These are phyloP conservation scores for Stagonosporopsis chrysanthemi DNA, from an alignment of 2,329 filamentous ascomycete species.

Conservation along the genomic window DNA sequence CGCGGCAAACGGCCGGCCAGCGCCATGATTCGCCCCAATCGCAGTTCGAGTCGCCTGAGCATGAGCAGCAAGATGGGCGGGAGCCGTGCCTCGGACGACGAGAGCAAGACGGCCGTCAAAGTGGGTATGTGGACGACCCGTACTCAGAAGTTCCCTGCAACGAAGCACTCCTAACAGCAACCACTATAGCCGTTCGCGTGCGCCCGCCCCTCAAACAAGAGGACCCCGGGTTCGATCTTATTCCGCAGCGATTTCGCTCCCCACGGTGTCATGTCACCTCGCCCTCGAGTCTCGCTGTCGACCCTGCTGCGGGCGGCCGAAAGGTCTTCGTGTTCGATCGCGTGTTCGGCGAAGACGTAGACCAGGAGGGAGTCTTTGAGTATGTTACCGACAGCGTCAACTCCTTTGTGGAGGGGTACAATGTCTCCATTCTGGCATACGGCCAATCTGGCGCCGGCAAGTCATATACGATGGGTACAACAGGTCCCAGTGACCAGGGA, in stretches of 20 bases:
- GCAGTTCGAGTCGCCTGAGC: slow-evolving; percentile 87
- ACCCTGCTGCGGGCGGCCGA: slow-evolving; percentile 81
- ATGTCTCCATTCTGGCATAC: slow-evolving; percentile 96
- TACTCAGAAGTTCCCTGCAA: slow-evolving; percentile 14
- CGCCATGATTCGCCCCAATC: slow-evolving; percentile 76
- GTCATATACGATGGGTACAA: slow-evolving; percentile 98
- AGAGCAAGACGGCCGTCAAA: slow-evolving; percentile 90
- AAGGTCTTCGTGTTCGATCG: slow-evolving; percentile 98
- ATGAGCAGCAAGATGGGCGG: slow-evolving; percentile 78
- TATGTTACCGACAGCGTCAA: slow-evolving; percentile 89
- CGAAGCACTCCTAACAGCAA: slow-evolving; percentile 30
- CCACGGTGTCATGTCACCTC: slow-evolving; percentile 91
- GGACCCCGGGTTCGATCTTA: slow-evolving; percentile 93
- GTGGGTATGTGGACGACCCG: slow-evolving; percentile 73
- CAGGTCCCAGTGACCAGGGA: slow-evolving; percentile 79
- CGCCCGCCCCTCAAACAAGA: slow-evolving; percentile 82
- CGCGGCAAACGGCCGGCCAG: slow-evolving; percentile 74
- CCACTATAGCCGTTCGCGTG: slow-evolving; percentile 79
- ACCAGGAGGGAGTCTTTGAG: slow-evolving; percentile 91
- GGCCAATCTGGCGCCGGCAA: slow-evolving; percentile 98
- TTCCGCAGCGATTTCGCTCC: slow-evolving; percentile 92
- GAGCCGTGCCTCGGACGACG: slow-evolving; percentile 88
- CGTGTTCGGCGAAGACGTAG: slow-evolving; percentile 83
- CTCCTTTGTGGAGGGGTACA: slow-evolving; percentile 94
- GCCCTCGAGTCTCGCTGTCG: slow-evolving; percentile 83